Base-by-base conservation (phyloP, 371 early-diverging fungal genomes). In the Mortierella sp. region DNA sequence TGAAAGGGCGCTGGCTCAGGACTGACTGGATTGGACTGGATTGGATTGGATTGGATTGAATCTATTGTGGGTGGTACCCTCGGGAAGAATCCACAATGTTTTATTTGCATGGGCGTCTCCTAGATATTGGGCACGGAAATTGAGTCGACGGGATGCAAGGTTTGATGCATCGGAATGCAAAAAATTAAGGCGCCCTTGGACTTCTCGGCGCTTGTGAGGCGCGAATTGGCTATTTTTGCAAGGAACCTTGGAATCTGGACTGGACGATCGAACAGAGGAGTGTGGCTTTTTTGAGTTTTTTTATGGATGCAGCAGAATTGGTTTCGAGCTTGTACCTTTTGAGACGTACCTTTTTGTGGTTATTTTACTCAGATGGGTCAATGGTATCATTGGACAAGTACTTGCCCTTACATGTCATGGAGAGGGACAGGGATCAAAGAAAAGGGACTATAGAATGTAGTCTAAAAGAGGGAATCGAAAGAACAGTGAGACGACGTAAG, bases 111-210 rank as follows among this genome's bases (percentile, higher is more conserved):
- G 48, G 16, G 48, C 49, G 44, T 11, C 18, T 32, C 49, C 8
- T 51, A 41, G 24, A 16, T 51, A 48, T 51, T 51, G 72, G 51
- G 49, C 32, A 72, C 54, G 24, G 63, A 29, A 49, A 38, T 72
- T 35, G 51, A 48, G 68, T 68, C 41, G 68, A 68, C 41, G 21
- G 68, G 41, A 68, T 41, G 68, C 68, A 65, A 65, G 63, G 63
- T 38, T 38, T 24, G 35, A 65, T 65, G 43, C 68, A 68, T 68
- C 43, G 43, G 68, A 24, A 68, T 38, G 24, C 41, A 41, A 68
- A 41, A 68, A 38, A 41, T 68, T 35, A 41, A 68, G 24, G 38
- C 68, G 41, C 63, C 32, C 14, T 27, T 63, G 65, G 43, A 24
- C 10, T 41, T 21, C 38, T 68, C 21, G 24, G 38, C 43, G 18